Evolutionary conservation across 371 early-diverging fungal genomes (phyloP), one percentile per base, ranked within the genome.

Genomic region (Syncephalastrum racemosum): DNA sequence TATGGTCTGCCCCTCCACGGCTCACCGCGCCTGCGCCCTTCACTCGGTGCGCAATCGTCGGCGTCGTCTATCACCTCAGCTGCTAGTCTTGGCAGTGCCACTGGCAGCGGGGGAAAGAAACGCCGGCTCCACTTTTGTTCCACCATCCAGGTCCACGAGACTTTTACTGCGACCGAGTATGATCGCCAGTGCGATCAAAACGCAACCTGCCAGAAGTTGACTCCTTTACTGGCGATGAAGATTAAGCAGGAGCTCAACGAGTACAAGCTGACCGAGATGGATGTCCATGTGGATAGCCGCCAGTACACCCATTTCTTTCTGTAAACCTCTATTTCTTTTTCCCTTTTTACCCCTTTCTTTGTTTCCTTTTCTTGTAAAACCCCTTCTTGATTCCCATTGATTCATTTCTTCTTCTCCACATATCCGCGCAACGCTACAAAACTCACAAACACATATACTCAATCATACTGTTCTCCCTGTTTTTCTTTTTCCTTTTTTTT

Each of bases 171-270:
- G 4, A 15, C 47, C 23, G 85, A 86, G 41, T 90, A 89, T 52
- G 90, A 90, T 60, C 78, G 91, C 18, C 75, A 78, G 8, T 86
- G 87, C 51, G 84, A 87, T 64, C 63, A 72, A 1, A 71, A 81
- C 39, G 67, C 79, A 47, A 86, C 86, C 13, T 82, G 85, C 46
- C 75, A 75, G 43, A 79, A 82, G 41, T 60, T 90, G 12, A 87
- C 88, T 1, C 80, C 87, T 5, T 64, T 72, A 4, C 67, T 87
- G 19, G 87, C 89, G 8, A 74, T 84, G 64, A 77, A 80, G 59
- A 89, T 90, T 60, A 89, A 90, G 58, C 75, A 83, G 59, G 91
- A 90, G 58, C 65, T 90, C 50, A 90, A 90, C 62, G 83, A 88
- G 58, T 90, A 79, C 66, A 90, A 90, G 75, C 58, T 84, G 20